Base-by-base conservation (phyloP, 305 asterid genomes). In the Striga hermonthica region DNA sequence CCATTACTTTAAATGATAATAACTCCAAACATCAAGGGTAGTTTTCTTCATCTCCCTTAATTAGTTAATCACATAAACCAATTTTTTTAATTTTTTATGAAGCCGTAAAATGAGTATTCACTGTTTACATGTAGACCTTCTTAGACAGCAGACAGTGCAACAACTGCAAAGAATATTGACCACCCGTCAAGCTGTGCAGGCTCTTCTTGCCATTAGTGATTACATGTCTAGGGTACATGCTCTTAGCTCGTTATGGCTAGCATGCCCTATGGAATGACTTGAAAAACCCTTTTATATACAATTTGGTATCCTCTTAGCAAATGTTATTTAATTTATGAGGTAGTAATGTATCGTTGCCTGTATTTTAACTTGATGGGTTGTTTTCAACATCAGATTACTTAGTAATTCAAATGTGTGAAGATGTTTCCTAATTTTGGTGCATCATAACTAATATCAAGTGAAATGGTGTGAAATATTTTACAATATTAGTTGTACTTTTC, bases 181-280 rank as follows among this genome's bases (percentile, higher is more conserved):
- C 3, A 84, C 95, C 7, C 90, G 90, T 34, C 98, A 93, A 81
- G 95, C 95, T 43, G 95, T 97, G 3, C 90, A 91, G 0, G 98
- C 97, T 5, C 87, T 93, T 50, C 87, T 93, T 16, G 97, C 91
- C 48, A 87, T 93, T 60, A 82, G 77, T 1, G 97, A 88, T 72
- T 86, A 84, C 79, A 90, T 72, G 79, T 82, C 97, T 8, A 86
- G 94, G 79, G 95, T 90, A 31, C 85, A 86, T 2, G 95, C 95
- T 43, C 74, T 90, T 57, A 90, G 99, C 55, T 84, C 96, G 0
- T 63, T 93, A 68, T 93, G 97, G 96, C 62, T 78, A 67, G 96
- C 95, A 0, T 90, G 97, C 6, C 99, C 97, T 0, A 88, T 73
- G 77, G 88, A 81, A 58, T 49, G 15, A 49, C 14, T 22, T 5